Base-by-base conservation (phyloP, 2,329 filamentous ascomycete species). In the Sporothrix variecibatus region DNA sequence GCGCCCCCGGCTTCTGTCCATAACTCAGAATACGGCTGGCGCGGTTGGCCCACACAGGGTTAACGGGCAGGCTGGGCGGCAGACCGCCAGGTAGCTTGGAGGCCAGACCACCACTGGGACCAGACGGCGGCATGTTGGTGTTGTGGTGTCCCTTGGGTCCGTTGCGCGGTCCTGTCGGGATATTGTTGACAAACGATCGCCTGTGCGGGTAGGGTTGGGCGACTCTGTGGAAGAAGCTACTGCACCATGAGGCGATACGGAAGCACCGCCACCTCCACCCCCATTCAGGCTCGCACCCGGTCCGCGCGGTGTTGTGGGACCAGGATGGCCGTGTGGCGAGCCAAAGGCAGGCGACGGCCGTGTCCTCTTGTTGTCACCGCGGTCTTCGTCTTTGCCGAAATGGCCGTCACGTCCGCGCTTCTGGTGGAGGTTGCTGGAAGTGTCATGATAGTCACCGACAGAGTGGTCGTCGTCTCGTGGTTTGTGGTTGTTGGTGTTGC, bases 341-440 rank as follows among this genome's bases (percentile, higher is more conserved):
- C 23, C 60, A 40, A 62, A 23, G 1, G 51, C 64, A 0, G 75
- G 74, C 9, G 75, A 77, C 2, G 71, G 74, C 34, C 75, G 71
- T 11, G 75, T 26, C 60, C 76, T 40, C n/a, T 77, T 77, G 23
- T 20, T 11, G 11, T 75, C 74, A 5, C 71, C 71, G 20, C 74
- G 67, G 11, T 73, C 62, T 7, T 75, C 72, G 9, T 72, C 73
- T 12, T 9, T n/a, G 1, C 34, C 2, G 8, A 56, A 15, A 28
- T 17, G 1, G 9, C 15, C 51, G 58, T 74, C 73, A 9, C 71
- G 69, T n/a, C 15, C 60, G 17, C 75, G 74, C 28, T 77, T 77
- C 20, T 73, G 72, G 9, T 71, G 20, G 31, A 58, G 8, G 28
- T 49, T 17, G 43, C 15, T 51, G 0, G n/a, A n/a, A n/a, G 38